Evolutionary conservation across 345 rosid species (phyloP).

Genomic region (Eucalyptus virginea): DNA sequence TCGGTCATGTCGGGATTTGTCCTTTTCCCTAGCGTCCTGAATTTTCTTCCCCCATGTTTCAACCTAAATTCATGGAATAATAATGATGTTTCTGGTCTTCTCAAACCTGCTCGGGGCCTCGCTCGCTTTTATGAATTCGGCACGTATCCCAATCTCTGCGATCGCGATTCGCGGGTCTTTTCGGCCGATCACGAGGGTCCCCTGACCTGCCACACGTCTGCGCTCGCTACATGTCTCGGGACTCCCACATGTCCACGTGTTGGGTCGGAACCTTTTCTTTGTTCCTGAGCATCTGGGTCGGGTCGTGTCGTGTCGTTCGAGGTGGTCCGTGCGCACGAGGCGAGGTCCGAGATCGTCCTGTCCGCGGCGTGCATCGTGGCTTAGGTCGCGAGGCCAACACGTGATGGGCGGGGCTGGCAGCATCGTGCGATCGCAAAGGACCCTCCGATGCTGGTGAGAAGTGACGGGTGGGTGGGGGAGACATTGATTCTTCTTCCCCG

Average conservation of each 20-base stretch:
- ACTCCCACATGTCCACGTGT: background rate
- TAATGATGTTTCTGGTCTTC: background rate
- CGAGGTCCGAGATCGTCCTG: background rate
- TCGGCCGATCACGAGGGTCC: background rate
- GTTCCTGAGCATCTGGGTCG: background rate
- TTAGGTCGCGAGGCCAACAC: background rate
- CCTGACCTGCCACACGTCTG: background rate
- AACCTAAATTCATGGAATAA: background rate
- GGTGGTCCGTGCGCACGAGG: background rate
- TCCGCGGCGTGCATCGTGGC: background rate
- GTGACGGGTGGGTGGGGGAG: background rate
- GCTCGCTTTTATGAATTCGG: background rate
- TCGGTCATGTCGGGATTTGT: background rate
- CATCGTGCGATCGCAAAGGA: no score
- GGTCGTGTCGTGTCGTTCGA: background rate
- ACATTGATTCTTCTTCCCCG: background rate
- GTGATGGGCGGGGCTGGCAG: background rate
- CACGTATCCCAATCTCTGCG: background rate
- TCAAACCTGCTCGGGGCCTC: background rate
- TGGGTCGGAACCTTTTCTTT: background rate
- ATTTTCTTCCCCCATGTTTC: background rate
- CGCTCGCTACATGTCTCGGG: background rate
- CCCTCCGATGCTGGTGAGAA: background rate
- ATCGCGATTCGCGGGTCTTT: background rate
- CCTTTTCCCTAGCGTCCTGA: background rate